These are phyloP conservation scores for Rhododendron ovatum DNA, from an alignment of 148 eudicot genomes.

Conservation along the genomic window DNA sequence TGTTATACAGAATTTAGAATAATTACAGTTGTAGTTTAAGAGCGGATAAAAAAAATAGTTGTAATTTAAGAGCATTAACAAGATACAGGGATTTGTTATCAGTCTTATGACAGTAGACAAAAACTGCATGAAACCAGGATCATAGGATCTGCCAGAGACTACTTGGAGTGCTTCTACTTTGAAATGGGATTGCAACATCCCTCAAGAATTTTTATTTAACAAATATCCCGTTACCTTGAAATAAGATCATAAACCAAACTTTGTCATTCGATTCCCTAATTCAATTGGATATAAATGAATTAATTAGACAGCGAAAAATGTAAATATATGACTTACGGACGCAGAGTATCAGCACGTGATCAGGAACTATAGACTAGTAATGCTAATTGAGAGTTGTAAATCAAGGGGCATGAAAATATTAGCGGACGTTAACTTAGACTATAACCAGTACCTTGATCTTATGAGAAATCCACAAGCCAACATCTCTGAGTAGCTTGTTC, in stretches of 20 bases:
- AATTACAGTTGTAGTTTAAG: not conserved
- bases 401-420: not conserved
- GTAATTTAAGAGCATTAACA: not conserved
- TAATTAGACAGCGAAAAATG: not conserved
- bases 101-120: not conserved
- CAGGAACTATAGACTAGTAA: not conserved
- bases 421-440: not conserved
- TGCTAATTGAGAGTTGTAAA: not conserved
- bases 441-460: conserved; percentile 56
- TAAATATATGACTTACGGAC: not conserved
- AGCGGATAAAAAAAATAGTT: not conserved
- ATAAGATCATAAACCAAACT: not conserved
- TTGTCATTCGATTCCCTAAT: not conserved
- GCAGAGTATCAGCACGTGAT: not conserved
- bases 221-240: not conserved
- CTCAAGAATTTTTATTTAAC: not conserved
- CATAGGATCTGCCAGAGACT: not conserved
- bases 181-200: not conserved
- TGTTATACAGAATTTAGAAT: not conserved
- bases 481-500: conserved; percentile 73
- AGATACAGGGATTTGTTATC: not conserved
- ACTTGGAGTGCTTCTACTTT: not conserved
- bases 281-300: not conserved
- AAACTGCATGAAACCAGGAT: not conserved
- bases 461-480: conserved; percentile 88